Conservation (phyloP, 1,139 yeast species). For the Kodamaea ohmeri region DNA sequence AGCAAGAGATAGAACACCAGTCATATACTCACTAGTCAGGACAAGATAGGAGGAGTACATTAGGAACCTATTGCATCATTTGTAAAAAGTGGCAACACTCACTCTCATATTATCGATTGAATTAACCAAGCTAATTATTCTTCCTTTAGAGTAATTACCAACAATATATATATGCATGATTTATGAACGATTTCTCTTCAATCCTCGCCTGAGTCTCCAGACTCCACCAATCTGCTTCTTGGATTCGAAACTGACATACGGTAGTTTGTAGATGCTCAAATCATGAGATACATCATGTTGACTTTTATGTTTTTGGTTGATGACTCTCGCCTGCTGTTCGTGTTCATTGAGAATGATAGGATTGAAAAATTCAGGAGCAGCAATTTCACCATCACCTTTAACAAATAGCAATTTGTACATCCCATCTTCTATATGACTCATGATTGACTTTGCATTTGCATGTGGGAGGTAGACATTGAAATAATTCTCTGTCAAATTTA, state of each 20-base stretch:
- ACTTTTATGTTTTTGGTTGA: slow-evolving; percentile 12
- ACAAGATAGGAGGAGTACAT: too few relatives aligned
- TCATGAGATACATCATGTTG: slow-evolving; percentile 13
- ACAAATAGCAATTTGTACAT: slow-evolving; percentile 43
- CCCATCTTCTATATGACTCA: slow-evolving; percentile 18
- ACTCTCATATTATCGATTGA: too few relatives aligned
- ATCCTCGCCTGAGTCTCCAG: slow-evolving; percentile 62
- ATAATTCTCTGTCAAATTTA: slow-evolving; percentile 39
- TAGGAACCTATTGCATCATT: too few relatives aligned
- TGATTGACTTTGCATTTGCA: slow-evolving; percentile 16
- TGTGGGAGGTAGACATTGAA: slow-evolving; percentile 62
- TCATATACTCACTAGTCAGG: too few relatives aligned
- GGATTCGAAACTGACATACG: slow-evolving; percentile 52
- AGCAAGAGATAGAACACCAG: too few relatives aligned
- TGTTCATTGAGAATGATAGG: slow-evolving; percentile 21
- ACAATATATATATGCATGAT: too few relatives aligned
- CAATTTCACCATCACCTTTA: slow-evolving; percentile 63
- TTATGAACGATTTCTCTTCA: too few relatives aligned
- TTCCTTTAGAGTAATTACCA: too few relatives aligned
- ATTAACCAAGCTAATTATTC: too few relatives aligned
- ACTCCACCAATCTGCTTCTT: slow-evolving; percentile 54
- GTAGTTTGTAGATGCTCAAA: slow-evolving; percentile 26
- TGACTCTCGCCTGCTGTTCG: slow-evolving; percentile 10
- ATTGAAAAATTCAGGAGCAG: slow-evolving; percentile 32
- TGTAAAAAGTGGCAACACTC: too few relatives aligned